A percentile compares a stretch with the other conserved stretches of the same genome.
Conservation (phyloP, 2,329 filamentous ascomycete genomes). For the Fusarium sp. region DNA sequence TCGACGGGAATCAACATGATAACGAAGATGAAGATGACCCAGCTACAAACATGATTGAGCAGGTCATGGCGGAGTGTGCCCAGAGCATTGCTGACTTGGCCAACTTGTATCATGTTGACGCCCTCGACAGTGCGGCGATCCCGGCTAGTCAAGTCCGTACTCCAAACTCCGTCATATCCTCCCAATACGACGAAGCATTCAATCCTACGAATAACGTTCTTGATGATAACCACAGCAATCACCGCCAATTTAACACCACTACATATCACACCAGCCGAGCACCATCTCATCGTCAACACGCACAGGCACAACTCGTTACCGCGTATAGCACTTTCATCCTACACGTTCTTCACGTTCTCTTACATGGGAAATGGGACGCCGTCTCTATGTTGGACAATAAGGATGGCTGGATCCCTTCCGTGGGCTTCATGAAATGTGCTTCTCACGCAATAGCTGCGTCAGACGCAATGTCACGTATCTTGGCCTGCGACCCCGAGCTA, state of each 20-base stretch:
- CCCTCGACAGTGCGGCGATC: neutral
- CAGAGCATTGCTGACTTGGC: conserved; percentile 3
- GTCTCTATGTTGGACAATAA: conserved; percentile 1
- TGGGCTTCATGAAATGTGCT: conserved; percentile 8
- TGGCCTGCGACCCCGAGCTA: neutral
- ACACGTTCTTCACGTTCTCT: neutral
- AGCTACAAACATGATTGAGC: neutral
- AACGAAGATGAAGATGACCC: neutral
- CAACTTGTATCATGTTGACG: neutral
- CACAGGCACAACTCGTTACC: conserved; percentile 7
- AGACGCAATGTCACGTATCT: conserved; percentile 4
- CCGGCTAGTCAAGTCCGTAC: conserved; percentile 7
- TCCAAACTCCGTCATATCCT: neutral
- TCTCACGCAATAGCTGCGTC: conserved; percentile 1
- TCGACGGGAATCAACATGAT: neutral
- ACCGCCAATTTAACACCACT: neutral
- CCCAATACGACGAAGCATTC: neutral
- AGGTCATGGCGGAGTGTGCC: conserved; percentile 4
- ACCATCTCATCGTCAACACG: neutral
- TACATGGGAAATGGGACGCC: neutral
- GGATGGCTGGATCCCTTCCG: conserved; percentile 10
- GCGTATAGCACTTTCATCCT: conserved; percentile 11
- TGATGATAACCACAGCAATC: too few relatives aligned
- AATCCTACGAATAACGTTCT: too few relatives aligned
- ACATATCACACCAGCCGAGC: neutral